These are phyloP conservation scores for Lachnellula suecica DNA, from an alignment of 2,329 filamentous ascomycete species.

Conservation along the genomic window DNA sequence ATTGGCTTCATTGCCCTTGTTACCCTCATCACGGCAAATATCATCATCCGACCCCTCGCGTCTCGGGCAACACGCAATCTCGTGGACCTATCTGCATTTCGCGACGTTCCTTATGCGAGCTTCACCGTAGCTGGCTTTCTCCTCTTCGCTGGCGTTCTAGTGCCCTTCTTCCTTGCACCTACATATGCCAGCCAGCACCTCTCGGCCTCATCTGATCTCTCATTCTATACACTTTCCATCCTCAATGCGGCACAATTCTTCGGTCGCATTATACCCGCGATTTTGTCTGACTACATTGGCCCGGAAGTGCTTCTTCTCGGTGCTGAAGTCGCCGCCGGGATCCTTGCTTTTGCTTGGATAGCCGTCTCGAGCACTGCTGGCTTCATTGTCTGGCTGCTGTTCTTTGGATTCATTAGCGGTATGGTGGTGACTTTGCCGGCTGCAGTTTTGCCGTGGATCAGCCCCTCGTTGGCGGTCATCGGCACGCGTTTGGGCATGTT, in stretches of 20 bases:
- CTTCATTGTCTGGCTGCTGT: conserved; percentile 67
- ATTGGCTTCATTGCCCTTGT: conserved; percentile 50
- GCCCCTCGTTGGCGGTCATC: conserved; percentile 2
- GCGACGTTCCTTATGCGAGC: conserved; percentile 34
- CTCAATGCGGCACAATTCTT: conserved; percentile 49
- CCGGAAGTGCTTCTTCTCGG: conserved; percentile 45
- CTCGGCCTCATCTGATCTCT: conserved; percentile 45
- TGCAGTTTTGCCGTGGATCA: conserved; percentile 1
- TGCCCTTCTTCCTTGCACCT: conserved; percentile 46
- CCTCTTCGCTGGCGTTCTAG: conserved; percentile 46
- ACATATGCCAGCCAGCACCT: conserved; percentile 39
- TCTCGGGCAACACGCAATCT: not conserved
- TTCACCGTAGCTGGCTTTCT: conserved; percentile 37
- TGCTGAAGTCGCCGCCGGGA: conserved; percentile 4
- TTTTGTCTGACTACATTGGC: conserved; percentile 48
- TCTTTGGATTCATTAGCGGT: conserved; percentile 81
- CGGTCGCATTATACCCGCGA: conserved; percentile 50
- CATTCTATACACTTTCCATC: conserved; percentile 51
- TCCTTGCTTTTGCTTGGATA: conserved; percentile 40
- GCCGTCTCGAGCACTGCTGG: conserved; percentile 51
- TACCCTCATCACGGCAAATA: not conserved
- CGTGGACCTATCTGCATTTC: conserved; percentile 29
- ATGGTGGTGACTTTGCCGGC: conserved; percentile 3
- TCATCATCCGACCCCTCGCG: not conserved
- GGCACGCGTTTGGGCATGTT: conserved; percentile 14